Base-by-base conservation (phyloP, 208 protist genomes). In the Trypanosoma scelopori region DNA sequence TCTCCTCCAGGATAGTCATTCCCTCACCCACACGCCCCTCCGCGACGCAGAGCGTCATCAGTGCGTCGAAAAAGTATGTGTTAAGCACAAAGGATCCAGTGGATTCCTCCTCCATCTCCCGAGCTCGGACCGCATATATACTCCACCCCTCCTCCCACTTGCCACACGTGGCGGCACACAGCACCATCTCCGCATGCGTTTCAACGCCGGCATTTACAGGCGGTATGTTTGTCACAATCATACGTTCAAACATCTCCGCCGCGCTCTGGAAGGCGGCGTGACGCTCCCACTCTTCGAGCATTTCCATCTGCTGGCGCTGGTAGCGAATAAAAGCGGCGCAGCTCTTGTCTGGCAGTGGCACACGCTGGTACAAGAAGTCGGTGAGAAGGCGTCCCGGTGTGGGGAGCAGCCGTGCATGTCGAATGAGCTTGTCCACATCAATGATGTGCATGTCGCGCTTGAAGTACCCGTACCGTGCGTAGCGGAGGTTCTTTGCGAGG, bases 131-230 rank as follows among this genome's bases (percentile, higher is more conserved):
- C 23, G 76, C 62, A 49, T 93, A 95, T 11, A 91, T 74, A 15
- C 74, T 52, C 81, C 84, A 97, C 18, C 92, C 92, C 64, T 92
- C 87, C 51, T 89, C 70, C 85, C 89, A 97, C 47, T 85, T 79
- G 23, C 72, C 55, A 60, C 79, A 84, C 30, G 82, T 80, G 0
- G 92, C 89, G 42, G 87, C 92, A 81, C 92, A 97, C 3, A 89
- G 82, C 32, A 97, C 88, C 92, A 97, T 97, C 77, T 93, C 92
- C 47, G 87, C 87, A 57, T 97, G 92, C 52, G 92, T 83, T 63
- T 83, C 84, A 5, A 85, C 78, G 3, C 92, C 92, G 20, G 89
- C 89, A 9, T 94, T 89, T 6, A 94, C 87, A 1, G 92, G 92
- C 18, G 92, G 92, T 18, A 97, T 85, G 61, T 91, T 94, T 39